Evolutionary conservation across 2,329 filamentous ascomycete genomes (phyloP), one percentile per base, ranked within the genome.

Genomic region (Stemphylium beticola): DNA sequence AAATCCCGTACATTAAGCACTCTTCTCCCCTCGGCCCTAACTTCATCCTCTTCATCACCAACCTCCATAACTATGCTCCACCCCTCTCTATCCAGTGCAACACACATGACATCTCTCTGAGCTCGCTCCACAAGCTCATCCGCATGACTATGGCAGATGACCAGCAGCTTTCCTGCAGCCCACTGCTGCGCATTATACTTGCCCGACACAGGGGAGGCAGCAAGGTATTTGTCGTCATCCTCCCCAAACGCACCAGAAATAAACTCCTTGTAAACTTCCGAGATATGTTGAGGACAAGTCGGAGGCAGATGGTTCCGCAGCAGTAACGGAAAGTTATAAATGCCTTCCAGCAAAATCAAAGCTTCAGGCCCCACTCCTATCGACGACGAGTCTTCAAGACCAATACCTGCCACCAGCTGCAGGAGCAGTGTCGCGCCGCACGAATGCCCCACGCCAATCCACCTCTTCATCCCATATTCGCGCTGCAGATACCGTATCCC

Each of bases 261-360:
- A 57, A 92, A 86, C 3, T 79, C 78, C 5, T 74, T 68, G 68
- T 91, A 92, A 32, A 82, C 77, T 7, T 81, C 77, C 41, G 77
- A 72, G 22, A 71, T 64, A 2, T 61, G 12, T 17, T 46, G 56
- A 0, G 68, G 57, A 37, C 59, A 67, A 0, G 50, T 10, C 0
- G 68, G 68, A 1, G 80, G 76, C 4, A 61, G 55, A 37, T 83
- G 79, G 41, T 79, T 76, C 8, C 65, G 53, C 1, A 82, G 71
- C 17, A 91, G 73, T 0, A 79, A 80, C 7, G 78, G 78, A 9
- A 92, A 72, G 65, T 89, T 84, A 72, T 90, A 91, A 18, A 92
- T 84, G 1, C 89, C 88, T 50, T 83, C 83, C 17, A 89, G 74
- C 31, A 86, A 82, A 4, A 90, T 68, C n/a, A 90, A 74, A 4